Conservation (phyloP, 2,329 filamentous ascomycete species). For the Sphaceloma murrayae region DNA sequence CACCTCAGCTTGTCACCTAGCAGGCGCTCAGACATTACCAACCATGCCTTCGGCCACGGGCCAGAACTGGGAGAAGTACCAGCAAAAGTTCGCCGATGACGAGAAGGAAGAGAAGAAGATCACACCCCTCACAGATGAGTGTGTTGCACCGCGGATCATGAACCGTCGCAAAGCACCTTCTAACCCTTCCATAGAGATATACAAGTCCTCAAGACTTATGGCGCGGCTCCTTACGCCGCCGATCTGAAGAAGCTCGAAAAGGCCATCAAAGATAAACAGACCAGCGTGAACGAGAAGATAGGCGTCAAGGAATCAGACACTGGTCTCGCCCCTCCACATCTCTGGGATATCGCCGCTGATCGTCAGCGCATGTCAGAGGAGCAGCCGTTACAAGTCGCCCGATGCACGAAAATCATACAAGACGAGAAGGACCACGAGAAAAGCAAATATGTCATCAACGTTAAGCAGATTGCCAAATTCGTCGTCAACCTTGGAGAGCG, state of each 20-base stretch:
- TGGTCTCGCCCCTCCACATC: slow-evolving; percentile 90
- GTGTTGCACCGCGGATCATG: slow-evolving; percentile 33
- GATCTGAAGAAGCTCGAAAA: slow-evolving; percentile 96
- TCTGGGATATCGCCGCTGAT: slow-evolving; percentile 97
- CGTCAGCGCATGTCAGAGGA: slow-evolving; percentile 98
- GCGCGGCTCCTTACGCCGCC: slow-evolving; percentile 87
- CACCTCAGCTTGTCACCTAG: not conserved
- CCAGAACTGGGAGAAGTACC: slow-evolving; percentile 95
- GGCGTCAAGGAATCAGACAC: slow-evolving; percentile 89
- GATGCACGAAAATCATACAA: slow-evolving; percentile 98
- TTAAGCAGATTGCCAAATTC: slow-evolving; percentile 99
- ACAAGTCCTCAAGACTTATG: slow-evolving; percentile 94
- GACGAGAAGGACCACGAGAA: slow-evolving; percentile 94
- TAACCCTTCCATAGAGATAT: slow-evolving; percentile 64
- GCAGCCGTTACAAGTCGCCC: slow-evolving; percentile 90
- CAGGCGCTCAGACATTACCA: slow-evolving; percentile 3
- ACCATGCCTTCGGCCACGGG: slow-evolving; percentile 87
- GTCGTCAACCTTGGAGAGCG: slow-evolving; percentile 95
- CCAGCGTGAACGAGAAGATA: slow-evolving; percentile 98
- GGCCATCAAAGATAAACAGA: slow-evolving; percentile 98
- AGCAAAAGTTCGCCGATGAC: slow-evolving; percentile 93
- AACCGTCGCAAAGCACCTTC: slow-evolving; percentile 18
- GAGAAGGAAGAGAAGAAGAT: slow-evolving; percentile 99
- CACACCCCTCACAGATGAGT: slow-evolving; percentile 93
- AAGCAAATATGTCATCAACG: slow-evolving; percentile 99